These are phyloP conservation scores for Onygenales sp. DNA, from an alignment of 2,329 filamentous ascomycete species.

Conservation along the genomic window DNA sequence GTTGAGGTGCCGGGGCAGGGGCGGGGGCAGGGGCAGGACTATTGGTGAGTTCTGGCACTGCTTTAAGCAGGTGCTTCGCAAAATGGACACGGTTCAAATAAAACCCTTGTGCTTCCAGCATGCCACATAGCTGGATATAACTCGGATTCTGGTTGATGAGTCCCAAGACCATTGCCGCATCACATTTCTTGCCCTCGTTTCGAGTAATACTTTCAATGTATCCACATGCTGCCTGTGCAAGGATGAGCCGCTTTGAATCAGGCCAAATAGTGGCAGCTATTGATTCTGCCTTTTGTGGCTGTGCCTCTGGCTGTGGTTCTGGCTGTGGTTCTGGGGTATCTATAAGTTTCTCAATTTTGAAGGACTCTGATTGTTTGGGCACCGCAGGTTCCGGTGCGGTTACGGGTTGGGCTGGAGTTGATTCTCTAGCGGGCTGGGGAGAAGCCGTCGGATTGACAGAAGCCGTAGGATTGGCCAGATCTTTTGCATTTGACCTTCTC, in stretches of 20 bases:
- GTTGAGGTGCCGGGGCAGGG: neutral
- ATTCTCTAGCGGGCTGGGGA: neutral
- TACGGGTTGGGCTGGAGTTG: neutral
- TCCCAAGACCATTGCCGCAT: constrained; percentile 31
- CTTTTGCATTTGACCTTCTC: neutral
- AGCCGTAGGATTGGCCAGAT: neutral
- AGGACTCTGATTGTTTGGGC: neutral
- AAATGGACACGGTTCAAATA: constrained; percentile 44
- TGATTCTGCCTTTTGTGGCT: neutral
- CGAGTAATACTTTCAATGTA: constrained; percentile 33
- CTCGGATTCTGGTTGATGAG: constrained; percentile 46
- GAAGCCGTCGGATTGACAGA: neutral
- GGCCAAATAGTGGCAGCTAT: constrained; percentile 40
- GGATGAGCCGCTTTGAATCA: constrained; percentile 33
- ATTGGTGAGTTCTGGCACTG: constrained; percentile 18
- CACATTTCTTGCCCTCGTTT: constrained; percentile 30
- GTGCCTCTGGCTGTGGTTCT: too few species aligned
- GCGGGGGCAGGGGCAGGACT: constrained; percentile 1
- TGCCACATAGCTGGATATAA: constrained; percentile 47
- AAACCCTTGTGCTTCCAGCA: constrained; percentile 41
- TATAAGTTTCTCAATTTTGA: neutral
- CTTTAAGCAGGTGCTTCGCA: constrained; percentile 38
- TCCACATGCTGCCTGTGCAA: constrained; percentile 41
- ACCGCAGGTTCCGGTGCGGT: neutral
- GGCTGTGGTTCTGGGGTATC: neutral